Base-by-base conservation (phyloP, 306 rosid genomes). In the Datisca glomerata region DNA sequence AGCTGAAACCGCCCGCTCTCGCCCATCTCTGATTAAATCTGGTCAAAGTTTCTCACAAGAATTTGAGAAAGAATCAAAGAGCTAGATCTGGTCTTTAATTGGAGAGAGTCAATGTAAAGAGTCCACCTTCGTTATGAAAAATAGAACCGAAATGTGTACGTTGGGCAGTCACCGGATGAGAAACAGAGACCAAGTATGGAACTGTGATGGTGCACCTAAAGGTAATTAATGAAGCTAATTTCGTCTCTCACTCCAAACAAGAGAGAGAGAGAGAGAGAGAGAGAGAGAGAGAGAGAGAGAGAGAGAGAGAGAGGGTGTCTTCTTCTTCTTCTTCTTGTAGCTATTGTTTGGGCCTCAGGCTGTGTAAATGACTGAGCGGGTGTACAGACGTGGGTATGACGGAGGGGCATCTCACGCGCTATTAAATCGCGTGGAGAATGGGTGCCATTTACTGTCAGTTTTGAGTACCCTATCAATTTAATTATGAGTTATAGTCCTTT, bases 1-100 rank as follows among this genome's bases (percentile, higher is more conserved):
- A 80, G 44, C 70, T 80, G 96, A 51, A 69, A 72, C 37, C 64
- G 39, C 58, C 67, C 85, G 14, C 80, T 77, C 52, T 80, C 89
- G 7, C 77, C 80, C 93, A 85, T 85, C 56, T 71, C 40, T 12
- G 17, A n/a, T 67, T 46, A 28, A 25, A 55, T 51, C 61, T 16
- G 23, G 32, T 45, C 34, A 40, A 54, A 45, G 8, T 2, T 4
- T 36, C 16, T 14, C 18, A 36, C 4, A 1, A 11, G 50, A 18
- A 24, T 7, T 32, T 24, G 16, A 21, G 17, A 25, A 17, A 33
- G n/a, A n/a, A 42, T 48, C 24, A 38, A 13, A 53, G 49, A 13
- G 35, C 18, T 21, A 53, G 63, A 66, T 66, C 72, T 41, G 62
- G 35, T 25, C 34, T 12, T 4, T 21, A 21, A 39, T 31, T 11